Percentiles rank a stretch among this genome's conserved stretches.
phyloP scores from a whole-genome alignment of 2,329 filamentous ascomycete species.

The Tolypocladium endophyticum region DNA sequence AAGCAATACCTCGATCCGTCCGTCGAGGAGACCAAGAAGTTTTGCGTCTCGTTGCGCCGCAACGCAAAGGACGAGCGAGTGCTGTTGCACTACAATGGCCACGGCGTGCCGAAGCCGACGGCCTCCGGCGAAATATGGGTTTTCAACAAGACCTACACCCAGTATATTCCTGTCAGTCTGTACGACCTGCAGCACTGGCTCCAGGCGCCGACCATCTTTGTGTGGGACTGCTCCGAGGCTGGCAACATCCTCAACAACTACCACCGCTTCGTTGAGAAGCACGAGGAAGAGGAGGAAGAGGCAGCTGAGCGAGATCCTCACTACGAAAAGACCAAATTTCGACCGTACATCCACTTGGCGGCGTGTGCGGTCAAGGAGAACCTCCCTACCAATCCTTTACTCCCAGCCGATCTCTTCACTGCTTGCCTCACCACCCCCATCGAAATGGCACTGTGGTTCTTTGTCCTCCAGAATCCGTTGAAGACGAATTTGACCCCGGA shows the following conservation, averaged over 20 bases:
- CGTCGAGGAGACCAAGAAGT: conserved; percentile 94
- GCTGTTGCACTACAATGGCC: conserved; percentile 97
- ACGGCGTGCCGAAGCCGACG: conserved; percentile 92
- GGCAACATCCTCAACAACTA: conserved; percentile 95
- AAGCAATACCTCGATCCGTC: conserved; percentile 96
- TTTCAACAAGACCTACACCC: conserved; percentile 97
- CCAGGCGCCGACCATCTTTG: conserved; percentile 87
- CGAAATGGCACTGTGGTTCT: conserved; percentile 93
- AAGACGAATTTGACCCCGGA: conserved; percentile 62
- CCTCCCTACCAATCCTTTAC: conserved; percentile 82
- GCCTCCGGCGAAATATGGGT: conserved; percentile 97
- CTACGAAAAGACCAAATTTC: conserved; percentile 65
- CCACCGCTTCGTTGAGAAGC: conserved; percentile 87
- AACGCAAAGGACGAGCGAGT: conserved; percentile 95
- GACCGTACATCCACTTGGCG: conserved; percentile 75
- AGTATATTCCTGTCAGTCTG: conserved; percentile 93
- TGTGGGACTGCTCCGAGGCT: conserved; percentile 95
- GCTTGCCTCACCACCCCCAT: conserved; percentile 94
- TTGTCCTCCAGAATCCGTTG: conserved; percentile 82
- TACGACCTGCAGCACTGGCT: conserved; percentile 96
- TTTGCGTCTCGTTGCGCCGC: conserved; percentile 77
- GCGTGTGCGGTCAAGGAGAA: conserved; percentile 87
- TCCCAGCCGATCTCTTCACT: conserved; percentile 93
- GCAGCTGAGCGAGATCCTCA: conserved; percentile 65
- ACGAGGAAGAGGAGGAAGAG: conserved; percentile 80